These are phyloP conservation scores for Naganishia vishniacii DNA, from an alignment of 768 basidiomycete species.

Conservation along the genomic window DNA sequence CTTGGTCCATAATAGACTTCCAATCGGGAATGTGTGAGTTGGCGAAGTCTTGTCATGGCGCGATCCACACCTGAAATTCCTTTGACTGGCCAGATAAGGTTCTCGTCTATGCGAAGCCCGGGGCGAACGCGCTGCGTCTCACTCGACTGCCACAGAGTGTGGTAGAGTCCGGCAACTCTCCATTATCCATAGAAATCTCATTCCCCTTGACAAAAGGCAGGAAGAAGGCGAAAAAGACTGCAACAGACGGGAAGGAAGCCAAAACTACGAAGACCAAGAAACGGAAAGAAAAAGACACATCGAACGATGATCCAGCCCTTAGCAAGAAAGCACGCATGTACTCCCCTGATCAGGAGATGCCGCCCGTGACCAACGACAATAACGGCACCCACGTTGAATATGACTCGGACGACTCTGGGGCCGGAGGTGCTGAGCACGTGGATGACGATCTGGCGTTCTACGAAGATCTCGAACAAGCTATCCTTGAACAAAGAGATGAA, in stretches of 20 bases:
- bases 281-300: not conserved
- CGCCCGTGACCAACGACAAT: not conserved
- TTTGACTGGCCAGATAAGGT: slow-evolving; percentile 35
- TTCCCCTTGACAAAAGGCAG: slow-evolving; percentile 5
- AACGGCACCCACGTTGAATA: not conserved
- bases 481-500: slow-evolving; percentile 13
- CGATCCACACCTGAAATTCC: too few species aligned
- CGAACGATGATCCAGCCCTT: not conserved
- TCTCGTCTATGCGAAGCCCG: slow-evolving; percentile 39
- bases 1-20: not conserved
- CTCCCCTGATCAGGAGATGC: not conserved
- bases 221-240: not conserved
- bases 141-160: slow-evolving; percentile 33
- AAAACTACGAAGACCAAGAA: not conserved
- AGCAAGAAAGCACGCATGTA: slow-evolving; percentile 19
- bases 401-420: not conserved
- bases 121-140: slow-evolving; percentile 34
- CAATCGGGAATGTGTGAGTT: not conserved
- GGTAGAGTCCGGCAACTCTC: slow-evolving; percentile 28
- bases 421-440: not conserved
- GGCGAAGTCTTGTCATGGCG: too few species aligned
- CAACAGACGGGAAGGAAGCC: not conserved
- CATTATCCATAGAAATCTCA: slow-evolving; percentile 7
- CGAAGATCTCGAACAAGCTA: slow-evolving; percentile 2
- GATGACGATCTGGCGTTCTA: slow-evolving; percentile 13